phyloP scores from a whole-genome alignment of 169 alveolate genomes.

The Plasmodium cynomolgi region DNA sequence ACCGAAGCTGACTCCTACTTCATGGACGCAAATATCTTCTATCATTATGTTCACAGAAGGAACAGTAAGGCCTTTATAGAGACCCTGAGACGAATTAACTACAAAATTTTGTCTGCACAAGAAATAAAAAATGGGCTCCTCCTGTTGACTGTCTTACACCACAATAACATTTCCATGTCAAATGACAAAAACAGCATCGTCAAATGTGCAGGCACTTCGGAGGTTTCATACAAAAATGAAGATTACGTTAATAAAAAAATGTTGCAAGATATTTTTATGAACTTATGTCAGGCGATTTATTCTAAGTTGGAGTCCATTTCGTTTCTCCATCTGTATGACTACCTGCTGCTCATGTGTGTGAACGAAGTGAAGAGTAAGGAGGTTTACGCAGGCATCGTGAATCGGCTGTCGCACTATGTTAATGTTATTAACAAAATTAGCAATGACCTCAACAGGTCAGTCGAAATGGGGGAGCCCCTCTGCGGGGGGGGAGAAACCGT shows the following conservation, averaged over 20 bases:
- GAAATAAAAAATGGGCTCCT: slow-evolving; percentile 45
- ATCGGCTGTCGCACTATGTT: slow-evolving; percentile 23
- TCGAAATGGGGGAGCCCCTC: background rate
- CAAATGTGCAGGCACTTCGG: background rate
- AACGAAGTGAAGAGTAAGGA: slow-evolving; percentile 50
- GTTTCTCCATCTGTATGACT: slow-evolving; percentile 50
- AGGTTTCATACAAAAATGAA: slow-evolving; percentile 22
- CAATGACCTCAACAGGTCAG: slow-evolving; percentile 7
- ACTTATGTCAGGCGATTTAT: slow-evolving; percentile 6
- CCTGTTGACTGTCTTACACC: slow-evolving; percentile 38
- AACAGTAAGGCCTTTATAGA: slow-evolving; percentile 37
- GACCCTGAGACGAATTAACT: slow-evolving; percentile 21
- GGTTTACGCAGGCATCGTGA: slow-evolving; percentile 8
- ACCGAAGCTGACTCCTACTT: background rate
- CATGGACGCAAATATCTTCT: slow-evolving; percentile 14
- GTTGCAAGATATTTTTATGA: slow-evolving; percentile 14
- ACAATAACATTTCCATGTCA: slow-evolving; percentile 45
- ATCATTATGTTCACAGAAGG: slow-evolving; percentile 2
- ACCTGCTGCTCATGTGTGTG: slow-evolving; percentile 29
- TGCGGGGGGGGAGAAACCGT: background rate
- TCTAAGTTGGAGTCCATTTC: slow-evolving; percentile 41
- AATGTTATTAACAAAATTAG: slow-evolving; percentile 48
- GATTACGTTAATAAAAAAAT: slow-evolving; percentile 61
- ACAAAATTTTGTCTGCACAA: slow-evolving; percentile 13
- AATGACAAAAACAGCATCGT: slow-evolving; percentile 22